Evolutionary conservation across 208 protist species (phyloP), one percentile per base, ranked within the genome.

Genomic region (Acanthamoeba lenticulata): DNA sequence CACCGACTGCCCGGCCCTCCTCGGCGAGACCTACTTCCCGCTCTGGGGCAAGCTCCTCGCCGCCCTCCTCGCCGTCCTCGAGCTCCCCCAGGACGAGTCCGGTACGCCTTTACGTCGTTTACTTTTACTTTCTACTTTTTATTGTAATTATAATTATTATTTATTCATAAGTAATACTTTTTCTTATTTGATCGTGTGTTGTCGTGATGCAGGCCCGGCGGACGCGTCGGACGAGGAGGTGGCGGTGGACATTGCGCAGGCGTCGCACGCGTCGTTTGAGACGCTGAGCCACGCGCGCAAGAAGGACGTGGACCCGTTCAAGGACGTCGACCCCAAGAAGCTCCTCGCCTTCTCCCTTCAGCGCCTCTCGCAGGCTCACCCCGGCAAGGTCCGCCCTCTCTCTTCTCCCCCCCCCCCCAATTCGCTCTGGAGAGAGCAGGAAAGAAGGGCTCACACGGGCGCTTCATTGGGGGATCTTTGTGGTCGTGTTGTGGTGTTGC

Each of bases 271-370:
- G 24, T 38, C 83, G 19, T 90, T 72, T 29, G 47, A 62, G 47
- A 62, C 47, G 52, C 83, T 90, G 32, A 47, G 40, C 15, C 32
- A 90, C 83, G 83, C 83, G 49, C 83, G 57, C 83, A 90, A 90
- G 83, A 69, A 90, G 52, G 83, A 90, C 55, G 57, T 90, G 5
- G 83, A 90, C 44, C 83, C 83, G 6, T 90, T 90, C 83, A 90
- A 90, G 83, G 57, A 62, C 52, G 57, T 69, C 29, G 83, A 90
- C 55, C 52, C 83, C 83, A 90, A 90, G 83, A 69, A 62, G 52
- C 38, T 72, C 34, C 57, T 90, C 57, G 83, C 83, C n/a, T 69
- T 72, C 83, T 90, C 83, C 24, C 83, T 90, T 36, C 47, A 90
- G 52, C 47, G 57, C 47, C 57, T 90, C 38, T 90, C 83, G 4